Conservation (phyloP, 306 rosid species). For the Castanea crenata region DNA sequence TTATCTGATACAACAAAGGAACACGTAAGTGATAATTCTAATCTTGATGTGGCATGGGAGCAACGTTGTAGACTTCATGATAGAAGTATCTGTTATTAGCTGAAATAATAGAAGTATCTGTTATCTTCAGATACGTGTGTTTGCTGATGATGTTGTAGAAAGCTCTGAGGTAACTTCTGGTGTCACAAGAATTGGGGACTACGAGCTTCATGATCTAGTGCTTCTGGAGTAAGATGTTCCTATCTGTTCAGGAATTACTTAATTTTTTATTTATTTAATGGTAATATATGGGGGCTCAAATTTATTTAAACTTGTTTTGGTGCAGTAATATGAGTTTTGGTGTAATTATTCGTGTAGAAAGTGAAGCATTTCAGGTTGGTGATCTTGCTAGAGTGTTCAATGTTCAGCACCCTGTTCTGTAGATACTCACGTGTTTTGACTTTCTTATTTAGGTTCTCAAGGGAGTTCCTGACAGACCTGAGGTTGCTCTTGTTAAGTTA, state of each 20-base stretch:
- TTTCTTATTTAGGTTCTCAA: constrained; percentile 72
- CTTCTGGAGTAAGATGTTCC: constrained; percentile 69
- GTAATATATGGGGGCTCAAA: neutral
- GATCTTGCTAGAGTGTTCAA: neutral
- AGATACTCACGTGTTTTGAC: constrained; percentile 14
- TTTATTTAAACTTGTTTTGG: constrained; percentile 16
- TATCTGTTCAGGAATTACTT: constrained; percentile 3
- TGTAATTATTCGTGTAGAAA: constrained; percentile 91
- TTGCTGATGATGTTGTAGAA: constrained; percentile 99
- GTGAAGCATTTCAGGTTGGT: constrained; percentile 93
- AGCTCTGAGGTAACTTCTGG: constrained; percentile 97
- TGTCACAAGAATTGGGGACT: constrained; percentile 87
- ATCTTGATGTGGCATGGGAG: neutral
- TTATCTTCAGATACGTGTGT: constrained; percentile 76
- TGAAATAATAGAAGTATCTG: constrained; percentile 19
- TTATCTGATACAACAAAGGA: constrained; percentile 97
- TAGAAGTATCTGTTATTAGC: constrained; percentile 13
- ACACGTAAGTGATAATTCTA: constrained; percentile 60
- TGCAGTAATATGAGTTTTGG: constrained; percentile 94
- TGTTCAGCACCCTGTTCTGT: neutral
- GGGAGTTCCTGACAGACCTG: constrained; percentile 91
- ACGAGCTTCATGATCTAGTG: constrained; percentile 97
- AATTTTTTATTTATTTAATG: neutral
- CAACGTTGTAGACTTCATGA: neutral
- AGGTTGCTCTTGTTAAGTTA: constrained; percentile 74